Conservation (phyloP, 768 basidiomycete genomes). For the Chlorophyllum brunneum region DNA sequence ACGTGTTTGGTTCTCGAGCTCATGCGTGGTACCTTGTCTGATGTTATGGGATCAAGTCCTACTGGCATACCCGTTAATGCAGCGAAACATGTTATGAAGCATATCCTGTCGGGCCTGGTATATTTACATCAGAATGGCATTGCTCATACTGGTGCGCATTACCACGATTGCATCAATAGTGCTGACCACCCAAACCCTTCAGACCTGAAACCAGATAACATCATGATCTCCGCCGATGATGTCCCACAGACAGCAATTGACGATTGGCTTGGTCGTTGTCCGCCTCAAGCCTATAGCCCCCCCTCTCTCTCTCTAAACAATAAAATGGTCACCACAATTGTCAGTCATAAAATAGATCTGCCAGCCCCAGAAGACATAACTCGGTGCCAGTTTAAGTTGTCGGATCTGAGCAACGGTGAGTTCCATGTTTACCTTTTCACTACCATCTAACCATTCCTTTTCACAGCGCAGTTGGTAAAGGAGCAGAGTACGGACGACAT, state of each 20-base stretch:
- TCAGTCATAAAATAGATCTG: slow-evolving; percentile 16
- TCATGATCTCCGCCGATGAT: slow-evolving; percentile 16
- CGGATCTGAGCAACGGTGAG: slow-evolving; percentile 18
- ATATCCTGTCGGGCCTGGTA: slow-evolving; percentile 17
- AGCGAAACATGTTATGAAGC: slow-evolving; percentile 19
- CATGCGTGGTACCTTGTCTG: slow-evolving; percentile 2
- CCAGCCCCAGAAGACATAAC: slow-evolving; percentile 16
- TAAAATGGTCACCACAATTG: slow-evolving; percentile 16
- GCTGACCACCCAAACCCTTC: no score
- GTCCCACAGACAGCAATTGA: no score
- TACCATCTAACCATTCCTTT: background rate
- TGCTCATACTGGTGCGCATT: slow-evolving; percentile 21
- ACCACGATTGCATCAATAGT: no score
- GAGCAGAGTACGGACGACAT: slow-evolving; percentile 16
- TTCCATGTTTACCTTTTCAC: no score
- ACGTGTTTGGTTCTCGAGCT: slow-evolving; percentile 22
- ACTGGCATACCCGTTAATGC: slow-evolving; percentile 12
- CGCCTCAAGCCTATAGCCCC: no score
- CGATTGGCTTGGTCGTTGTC: no score
- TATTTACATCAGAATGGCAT: slow-evolving; percentile 17
- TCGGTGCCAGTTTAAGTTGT: slow-evolving; percentile 15
- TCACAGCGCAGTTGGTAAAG: slow-evolving; percentile 12
- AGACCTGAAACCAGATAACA: slow-evolving; percentile 24
- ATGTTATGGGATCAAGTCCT: slow-evolving; percentile 2
- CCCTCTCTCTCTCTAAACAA: no score